phyloP scores from a whole-genome alignment of 169 alveolate genomes.

The Plasmodium berghei region DNA sequence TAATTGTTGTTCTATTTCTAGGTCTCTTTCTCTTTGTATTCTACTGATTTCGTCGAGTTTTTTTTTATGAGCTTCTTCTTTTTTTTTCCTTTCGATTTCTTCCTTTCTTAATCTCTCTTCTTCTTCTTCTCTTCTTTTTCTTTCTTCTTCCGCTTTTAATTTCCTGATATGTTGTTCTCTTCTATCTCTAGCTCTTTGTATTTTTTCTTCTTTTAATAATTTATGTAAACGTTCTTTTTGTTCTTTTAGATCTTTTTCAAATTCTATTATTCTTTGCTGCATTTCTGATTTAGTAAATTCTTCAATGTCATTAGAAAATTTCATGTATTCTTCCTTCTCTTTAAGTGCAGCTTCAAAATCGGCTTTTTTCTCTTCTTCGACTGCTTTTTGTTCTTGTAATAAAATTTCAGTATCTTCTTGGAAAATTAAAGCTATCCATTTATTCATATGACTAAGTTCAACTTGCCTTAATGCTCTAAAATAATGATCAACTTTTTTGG shows the following conservation, averaged over 20 bases:
- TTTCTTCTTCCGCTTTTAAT: slow-evolving; percentile 84
- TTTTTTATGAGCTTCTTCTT: slow-evolving; percentile 80
- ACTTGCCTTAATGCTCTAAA: slow-evolving; percentile 89
- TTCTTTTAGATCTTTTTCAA: slow-evolving; percentile 78
- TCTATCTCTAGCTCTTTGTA: slow-evolving; percentile 87
- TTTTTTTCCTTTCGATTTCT: slow-evolving; percentile 80
- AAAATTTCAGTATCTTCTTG: slow-evolving; percentile 81
- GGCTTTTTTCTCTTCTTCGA: slow-evolving; percentile 81
- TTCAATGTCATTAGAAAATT: slow-evolving; percentile 78
- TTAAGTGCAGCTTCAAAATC: slow-evolving; percentile 81
- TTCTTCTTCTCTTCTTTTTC: slow-evolving; percentile 85
- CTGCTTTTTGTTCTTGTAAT: slow-evolving; percentile 82
- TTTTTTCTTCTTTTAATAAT: slow-evolving; percentile 80
- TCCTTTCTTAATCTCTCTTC: slow-evolving; percentile 84
- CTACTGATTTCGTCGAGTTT: slow-evolving; percentile 76
- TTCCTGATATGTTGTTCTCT: slow-evolving; percentile 81
- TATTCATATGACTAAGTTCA: slow-evolving; percentile 83
- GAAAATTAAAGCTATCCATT: slow-evolving; percentile 79
- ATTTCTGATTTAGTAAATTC: slow-evolving; percentile 78
- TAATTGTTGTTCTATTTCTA: slow-evolving; percentile 79
- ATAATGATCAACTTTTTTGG: slow-evolving; percentile 89
- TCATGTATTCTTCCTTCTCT: slow-evolving; percentile 80
- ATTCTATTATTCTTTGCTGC: slow-evolving; percentile 75
- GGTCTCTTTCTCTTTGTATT: slow-evolving; percentile 79
- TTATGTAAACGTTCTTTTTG: slow-evolving; percentile 63